Conservation (phyloP, 805 yeast genomes). For the Kurtzmaniella cleridarum region DNA sequence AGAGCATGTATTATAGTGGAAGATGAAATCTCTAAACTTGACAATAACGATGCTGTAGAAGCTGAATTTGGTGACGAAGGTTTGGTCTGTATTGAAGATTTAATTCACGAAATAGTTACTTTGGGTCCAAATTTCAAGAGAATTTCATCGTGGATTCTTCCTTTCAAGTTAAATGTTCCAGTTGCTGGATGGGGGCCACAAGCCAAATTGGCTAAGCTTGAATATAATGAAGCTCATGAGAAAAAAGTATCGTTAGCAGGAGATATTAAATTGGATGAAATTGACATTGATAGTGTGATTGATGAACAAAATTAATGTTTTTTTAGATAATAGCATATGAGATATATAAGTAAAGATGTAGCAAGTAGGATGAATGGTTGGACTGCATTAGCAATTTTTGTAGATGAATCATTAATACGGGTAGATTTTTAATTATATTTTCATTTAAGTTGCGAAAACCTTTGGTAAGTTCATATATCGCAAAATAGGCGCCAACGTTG, state of each 20-base stretch:
- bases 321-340: not conserved
- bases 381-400: not conserved
- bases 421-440: too few relatives aligned
- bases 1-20: constrained; percentile 54
- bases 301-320: constrained; percentile 51
- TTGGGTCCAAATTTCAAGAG: constrained; percentile 61
- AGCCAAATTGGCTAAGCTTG: constrained; percentile 60
- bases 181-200: constrained; percentile 72
- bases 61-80: constrained; percentile 60
- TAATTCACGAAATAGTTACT: constrained; percentile 62
- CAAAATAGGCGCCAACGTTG: too few relatives aligned
- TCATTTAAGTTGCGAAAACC: too few relatives aligned
- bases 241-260: constrained; percentile 54
- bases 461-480: too few relatives aligned
- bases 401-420: not conserved
- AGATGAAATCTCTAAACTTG: constrained; percentile 45
- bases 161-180: constrained; percentile 65
- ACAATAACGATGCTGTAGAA: constrained; percentile 72
- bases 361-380: not conserved
- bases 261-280: constrained; percentile 59
- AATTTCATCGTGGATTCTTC: constrained; percentile 58
- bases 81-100: constrained; percentile 74
- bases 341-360: not conserved
- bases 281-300: constrained; percentile 67
- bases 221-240: constrained; percentile 47